Base-by-base conservation (phyloP, 2,329 filamentous ascomycete species). In the Harringtonia lauricola region DNA sequence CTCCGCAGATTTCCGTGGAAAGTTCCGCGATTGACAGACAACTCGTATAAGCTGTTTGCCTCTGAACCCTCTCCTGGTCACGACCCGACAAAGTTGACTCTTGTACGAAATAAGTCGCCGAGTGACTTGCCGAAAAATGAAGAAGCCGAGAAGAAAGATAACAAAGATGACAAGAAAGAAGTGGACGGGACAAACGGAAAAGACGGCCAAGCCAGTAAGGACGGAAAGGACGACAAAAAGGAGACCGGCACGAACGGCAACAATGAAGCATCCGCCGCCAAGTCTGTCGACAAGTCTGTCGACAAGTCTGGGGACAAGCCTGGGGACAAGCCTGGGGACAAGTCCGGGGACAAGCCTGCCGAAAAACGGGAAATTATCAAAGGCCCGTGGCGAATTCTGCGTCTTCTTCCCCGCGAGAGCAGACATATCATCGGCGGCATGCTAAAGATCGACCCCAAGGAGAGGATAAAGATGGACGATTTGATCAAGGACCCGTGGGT, bases 1-100 rank as follows among this genome's bases (percentile, higher is more conserved):
- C 70, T 98, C 35, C 77, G 92, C 19, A 73, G 92, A 30, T 98
- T 98, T 58, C 92, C 92, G 0, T 98, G 92, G 92, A 98, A 98
- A 66, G 81, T 94, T 30, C 92, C 92, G 5, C 79, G 89, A 34
- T 68, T 88, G 59, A 86, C 86, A 4, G 92, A 98, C 61, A 96
- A 94, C 61, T 95, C 88, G 0, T 98, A 86, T 65, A 89, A 90
- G 56, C 74, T 98, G 2, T 98, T 98, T 59, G 81, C 90, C 14
- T 79, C 92, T 2, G 75, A 85, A 8, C 89, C 90, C 1, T 86
- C 88, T 3, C 83, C 85, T 0, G 85, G 83, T 2, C 74, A 79
- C 49, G 74, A 79, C 41, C 75, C 75, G 1, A 69, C 64, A 53
- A 72, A 69, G 50, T 61, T 79, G 24, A 59, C 74, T 19, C 52